Conservation (phyloP, 495 filamentous ascomycete genomes). For the Penicillium lividum region DNA sequence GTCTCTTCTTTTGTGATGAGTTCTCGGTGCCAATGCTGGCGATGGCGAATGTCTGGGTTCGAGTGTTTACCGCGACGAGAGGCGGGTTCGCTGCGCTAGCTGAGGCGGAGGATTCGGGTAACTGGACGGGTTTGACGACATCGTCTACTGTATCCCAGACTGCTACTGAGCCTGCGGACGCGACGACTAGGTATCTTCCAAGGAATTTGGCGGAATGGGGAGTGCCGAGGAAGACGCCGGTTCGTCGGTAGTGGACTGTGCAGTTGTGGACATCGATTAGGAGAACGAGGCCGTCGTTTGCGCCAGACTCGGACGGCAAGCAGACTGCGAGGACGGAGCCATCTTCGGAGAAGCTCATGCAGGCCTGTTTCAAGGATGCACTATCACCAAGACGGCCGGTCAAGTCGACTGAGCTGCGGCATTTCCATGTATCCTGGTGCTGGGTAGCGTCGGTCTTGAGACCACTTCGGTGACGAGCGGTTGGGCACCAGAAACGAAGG, state of each 20-base stretch:
- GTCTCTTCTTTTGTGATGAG: slow-evolving; percentile 24
- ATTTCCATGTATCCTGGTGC: slow-evolving; percentile 69
- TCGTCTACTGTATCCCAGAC: slow-evolving; percentile 49
- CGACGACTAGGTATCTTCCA: slow-evolving; percentile 37
- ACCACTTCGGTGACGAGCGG: slow-evolving; percentile 61
- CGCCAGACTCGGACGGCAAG: slow-evolving; percentile 30
- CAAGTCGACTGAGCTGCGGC: slow-evolving; percentile 60
- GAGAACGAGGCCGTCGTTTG: slow-evolving; percentile 30
- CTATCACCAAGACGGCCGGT: slow-evolving; percentile 36
- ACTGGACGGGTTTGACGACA: slow-evolving; percentile 32
- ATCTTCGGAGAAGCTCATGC: slow-evolving; percentile 77
- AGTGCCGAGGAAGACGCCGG: slow-evolving; percentile 33
- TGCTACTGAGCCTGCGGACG: slow-evolving; percentile 37
- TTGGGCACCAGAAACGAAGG: slow-evolving; percentile 77
- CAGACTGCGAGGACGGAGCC: slow-evolving; percentile 77
- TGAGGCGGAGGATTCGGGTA: slow-evolving; percentile 12
- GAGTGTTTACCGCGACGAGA: slow-evolving; percentile 39
- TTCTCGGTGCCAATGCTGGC: slow-evolving; percentile 11
- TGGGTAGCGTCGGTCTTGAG: slow-evolving; percentile 55
- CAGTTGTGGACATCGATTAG: slow-evolving; percentile 40
- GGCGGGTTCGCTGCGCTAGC: slow-evolving; percentile 11
- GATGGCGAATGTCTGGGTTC: slow-evolving; percentile 40
- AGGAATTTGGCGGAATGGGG: slow-evolving; percentile 37
- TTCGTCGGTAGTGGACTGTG: slow-evolving; percentile 35
- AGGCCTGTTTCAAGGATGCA: slow-evolving; percentile 30